Conservation (phyloP, 2,329 filamentous ascomycete species). For the Westerdykella sp. region DNA sequence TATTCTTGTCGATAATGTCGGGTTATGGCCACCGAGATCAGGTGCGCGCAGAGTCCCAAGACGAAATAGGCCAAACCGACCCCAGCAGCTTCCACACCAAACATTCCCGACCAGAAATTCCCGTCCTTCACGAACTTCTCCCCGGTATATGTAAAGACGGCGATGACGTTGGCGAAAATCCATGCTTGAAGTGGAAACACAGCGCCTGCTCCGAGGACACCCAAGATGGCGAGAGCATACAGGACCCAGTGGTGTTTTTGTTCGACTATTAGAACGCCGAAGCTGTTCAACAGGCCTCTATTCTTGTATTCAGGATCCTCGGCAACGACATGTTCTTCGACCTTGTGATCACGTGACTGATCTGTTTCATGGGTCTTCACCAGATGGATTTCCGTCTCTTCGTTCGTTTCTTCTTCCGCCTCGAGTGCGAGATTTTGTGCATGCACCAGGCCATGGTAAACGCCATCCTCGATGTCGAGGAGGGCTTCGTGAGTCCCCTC, state of each 20-base stretch:
- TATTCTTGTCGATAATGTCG: constrained; percentile 54
- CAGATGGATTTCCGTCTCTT: constrained; percentile 11
- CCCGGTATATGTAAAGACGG: constrained; percentile 32
- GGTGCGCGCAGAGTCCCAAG: constrained; percentile 35
- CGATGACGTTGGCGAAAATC: constrained; percentile 34
- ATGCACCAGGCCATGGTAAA: constrained; percentile 62
- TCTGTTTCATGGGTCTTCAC: constrained; percentile 14
- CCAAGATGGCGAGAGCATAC: constrained; percentile 24
- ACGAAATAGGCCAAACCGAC: constrained; percentile 51
- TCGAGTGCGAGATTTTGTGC: constrained; percentile 35
- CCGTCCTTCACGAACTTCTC: constrained; percentile 29
- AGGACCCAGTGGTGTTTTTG: constrained; percentile 31
- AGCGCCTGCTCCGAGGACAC: constrained; percentile 26
- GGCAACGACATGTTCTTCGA: constrained; percentile 3
- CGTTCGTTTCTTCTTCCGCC: constrained; percentile 13
- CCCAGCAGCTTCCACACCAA: constrained; percentile 52
- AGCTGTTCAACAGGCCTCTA: constrained; percentile 24
- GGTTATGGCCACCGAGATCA: constrained; percentile 37
- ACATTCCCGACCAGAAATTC: constrained; percentile 63
- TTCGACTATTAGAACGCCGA: constrained; percentile 31
- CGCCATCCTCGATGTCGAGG: constrained; percentile 52
- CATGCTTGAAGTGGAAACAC: constrained; percentile 32
- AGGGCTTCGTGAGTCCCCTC: constrained; percentile 70
- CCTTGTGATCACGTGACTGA: constrained; percentile 5
- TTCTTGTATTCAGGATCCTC: constrained; percentile 26